Evolutionary conservation across 2,329 filamentous ascomycete species (phyloP).

Genomic region (Penicillium sp.): DNA sequence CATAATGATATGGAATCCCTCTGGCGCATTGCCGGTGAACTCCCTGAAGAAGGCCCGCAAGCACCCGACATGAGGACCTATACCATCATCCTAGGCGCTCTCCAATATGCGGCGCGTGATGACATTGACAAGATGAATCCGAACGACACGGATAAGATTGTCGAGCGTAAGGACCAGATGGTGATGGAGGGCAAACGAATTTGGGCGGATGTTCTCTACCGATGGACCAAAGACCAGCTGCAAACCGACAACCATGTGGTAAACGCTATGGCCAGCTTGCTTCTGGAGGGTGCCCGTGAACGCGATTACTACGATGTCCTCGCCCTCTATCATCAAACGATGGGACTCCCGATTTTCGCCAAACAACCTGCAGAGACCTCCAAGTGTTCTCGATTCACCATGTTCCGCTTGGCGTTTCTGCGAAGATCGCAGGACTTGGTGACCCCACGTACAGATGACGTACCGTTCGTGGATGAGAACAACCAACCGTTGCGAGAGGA

Average conservation of each 20-base stretch:
- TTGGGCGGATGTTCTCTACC: constrained; percentile 77
- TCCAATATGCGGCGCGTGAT: constrained; percentile 54
- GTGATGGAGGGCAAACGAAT: constrained; percentile 70
- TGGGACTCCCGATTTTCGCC: constrained; percentile 62
- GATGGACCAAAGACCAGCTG: constrained; percentile 72
- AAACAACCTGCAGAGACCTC: constrained; percentile 24
- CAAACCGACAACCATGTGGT: constrained; percentile 77
- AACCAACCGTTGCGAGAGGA: constrained; percentile 13
- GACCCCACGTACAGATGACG: constrained; percentile 21
- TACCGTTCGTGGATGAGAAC: constrained; percentile 35
- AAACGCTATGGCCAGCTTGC: constrained; percentile 74
- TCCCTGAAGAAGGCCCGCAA: constrained; percentile 64
- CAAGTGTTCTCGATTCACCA: constrained; percentile 9
- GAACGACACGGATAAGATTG: constrained; percentile 30
- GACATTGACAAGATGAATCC: constrained; percentile 33
- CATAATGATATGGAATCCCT: constrained; percentile 76
- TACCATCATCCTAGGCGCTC: constrained; percentile 77
- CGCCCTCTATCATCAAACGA: constrained; percentile 76
- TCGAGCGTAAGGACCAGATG: constrained; percentile 37
- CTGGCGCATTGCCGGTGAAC: constrained; percentile 72
- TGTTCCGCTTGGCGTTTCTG: constrained; percentile 1
- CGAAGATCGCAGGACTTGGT: constrained; percentile 1
- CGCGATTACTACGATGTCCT: constrained; percentile 72
- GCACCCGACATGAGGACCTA: constrained; percentile 74
- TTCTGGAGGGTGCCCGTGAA: constrained; percentile 64